phyloP scores from a whole-genome alignment of 2,329 filamentous ascomycete genomes.

The Sarocladium brachiariae region DNA sequence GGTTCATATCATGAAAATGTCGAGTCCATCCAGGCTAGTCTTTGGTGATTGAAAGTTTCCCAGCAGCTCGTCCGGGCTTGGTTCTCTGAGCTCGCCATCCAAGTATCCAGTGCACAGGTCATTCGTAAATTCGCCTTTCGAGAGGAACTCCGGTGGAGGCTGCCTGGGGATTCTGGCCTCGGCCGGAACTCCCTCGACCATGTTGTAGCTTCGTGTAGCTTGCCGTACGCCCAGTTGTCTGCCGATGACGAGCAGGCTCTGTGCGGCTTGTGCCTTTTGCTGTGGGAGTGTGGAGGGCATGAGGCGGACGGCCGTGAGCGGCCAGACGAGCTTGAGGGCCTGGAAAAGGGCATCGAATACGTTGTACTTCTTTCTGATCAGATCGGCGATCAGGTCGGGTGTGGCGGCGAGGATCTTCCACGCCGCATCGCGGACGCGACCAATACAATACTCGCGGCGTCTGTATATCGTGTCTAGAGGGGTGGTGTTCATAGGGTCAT shows the following conservation, averaged over 20 bases:
- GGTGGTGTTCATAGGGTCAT: slow-evolving; percentile 20
- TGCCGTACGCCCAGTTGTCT: slow-evolving; percentile 30
- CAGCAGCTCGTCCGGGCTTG: not conserved
- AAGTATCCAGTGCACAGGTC: slow-evolving; percentile 1
- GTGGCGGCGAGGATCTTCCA: slow-evolving; percentile 23
- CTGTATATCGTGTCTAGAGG: slow-evolving; percentile 19
- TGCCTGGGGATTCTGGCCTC: not conserved
- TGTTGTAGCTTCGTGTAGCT: slow-evolving; percentile 15
- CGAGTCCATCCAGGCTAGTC: not conserved
- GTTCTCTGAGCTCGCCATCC: not conserved
- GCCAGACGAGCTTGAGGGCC: slow-evolving; percentile 31
- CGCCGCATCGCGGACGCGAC: slow-evolving; percentile 20
- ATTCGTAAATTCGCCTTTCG: not conserved
- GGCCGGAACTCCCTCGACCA: not conserved
- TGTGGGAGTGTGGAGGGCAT: slow-evolving; percentile 21
- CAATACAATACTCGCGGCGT: slow-evolving; percentile 22
- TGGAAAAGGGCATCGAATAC: slow-evolving; percentile 23
- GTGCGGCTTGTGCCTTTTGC: slow-evolving; percentile 21
- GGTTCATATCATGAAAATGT: slow-evolving; percentile 8
- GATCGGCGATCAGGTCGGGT: slow-evolving; percentile 15
- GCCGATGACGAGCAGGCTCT: slow-evolving; percentile 25
- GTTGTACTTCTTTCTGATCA: slow-evolving; percentile 15
- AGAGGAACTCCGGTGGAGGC: not conserved
- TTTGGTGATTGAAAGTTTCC: not conserved
- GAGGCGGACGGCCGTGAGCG: slow-evolving; percentile 26